A percentile compares a stretch with the other conserved stretches of the same genome.
phyloP scores from a whole-genome alignment of 441 rosid genomes.

The Pelargonium hybrid region DNA sequence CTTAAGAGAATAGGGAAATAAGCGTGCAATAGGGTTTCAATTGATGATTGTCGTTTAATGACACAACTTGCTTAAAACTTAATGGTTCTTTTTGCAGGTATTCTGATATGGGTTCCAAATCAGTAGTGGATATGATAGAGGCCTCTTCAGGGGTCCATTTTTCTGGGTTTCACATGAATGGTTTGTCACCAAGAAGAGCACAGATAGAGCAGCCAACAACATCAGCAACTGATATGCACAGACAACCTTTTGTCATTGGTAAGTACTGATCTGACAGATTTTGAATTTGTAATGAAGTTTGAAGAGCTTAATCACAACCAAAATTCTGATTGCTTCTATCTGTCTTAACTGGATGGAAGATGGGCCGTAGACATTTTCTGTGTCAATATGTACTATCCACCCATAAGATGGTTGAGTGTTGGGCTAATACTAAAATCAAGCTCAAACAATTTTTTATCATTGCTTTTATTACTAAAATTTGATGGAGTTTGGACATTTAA shows the following conservation, averaged over 20 bases:
- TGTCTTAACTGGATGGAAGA: not conserved
- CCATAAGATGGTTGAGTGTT: no score
- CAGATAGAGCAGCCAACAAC: slow-evolving; percentile 38
- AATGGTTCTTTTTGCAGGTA: slow-evolving; percentile 19
- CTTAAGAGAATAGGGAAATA: not conserved
- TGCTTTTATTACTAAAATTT: not conserved
- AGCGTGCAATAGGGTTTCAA: not conserved
- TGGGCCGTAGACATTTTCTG: not conserved
- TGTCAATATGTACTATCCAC: not conserved
- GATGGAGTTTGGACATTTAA: no score
- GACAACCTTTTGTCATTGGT: slow-evolving; percentile 94
- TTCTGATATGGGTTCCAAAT: slow-evolving; percentile 44
- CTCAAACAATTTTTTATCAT: not conserved
- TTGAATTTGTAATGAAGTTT: not conserved
- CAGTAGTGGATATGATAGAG: slow-evolving; percentile 67
- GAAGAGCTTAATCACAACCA: not conserved
- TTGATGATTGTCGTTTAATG: slow-evolving; percentile 4
- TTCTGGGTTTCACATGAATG: slow-evolving; percentile 81
- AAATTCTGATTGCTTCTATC: not conserved
- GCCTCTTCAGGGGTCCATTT: slow-evolving; percentile 75
- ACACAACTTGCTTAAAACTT: not conserved
- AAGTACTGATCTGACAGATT: slow-evolving; percentile 15
- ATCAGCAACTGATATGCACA: slow-evolving; percentile 41
- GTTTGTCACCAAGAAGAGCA: slow-evolving; percentile 29
- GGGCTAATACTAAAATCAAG: not conserved